Evolutionary conservation across 139 green algal genomes (phyloP).

Genomic region (Zygnema circumcarinatum): DNA sequence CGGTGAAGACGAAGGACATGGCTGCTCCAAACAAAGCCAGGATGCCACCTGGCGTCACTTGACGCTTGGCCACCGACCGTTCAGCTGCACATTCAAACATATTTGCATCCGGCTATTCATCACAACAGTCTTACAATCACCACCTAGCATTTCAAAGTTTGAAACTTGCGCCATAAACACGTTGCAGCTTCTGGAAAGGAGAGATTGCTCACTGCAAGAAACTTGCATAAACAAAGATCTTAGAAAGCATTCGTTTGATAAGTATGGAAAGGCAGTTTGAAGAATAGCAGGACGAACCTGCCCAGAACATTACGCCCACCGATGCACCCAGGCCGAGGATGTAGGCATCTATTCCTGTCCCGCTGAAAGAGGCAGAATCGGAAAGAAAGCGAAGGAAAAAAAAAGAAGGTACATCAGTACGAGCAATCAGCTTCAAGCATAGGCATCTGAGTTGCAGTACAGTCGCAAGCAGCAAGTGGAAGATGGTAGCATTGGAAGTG

Average conservation of each 20-base stretch:
- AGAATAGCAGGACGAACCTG: too few relatives aligned
- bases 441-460: too few relatives aligned
- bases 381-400: background rate
- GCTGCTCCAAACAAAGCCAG: background rate
- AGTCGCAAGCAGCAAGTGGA: too few relatives aligned
- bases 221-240: too few relatives aligned
- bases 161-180: background rate
- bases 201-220: background rate
- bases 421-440: too few relatives aligned
- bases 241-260: too few relatives aligned
- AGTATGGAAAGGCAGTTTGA: too few relatives aligned
- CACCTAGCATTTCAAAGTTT: background rate
- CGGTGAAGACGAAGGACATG: slow-evolving; percentile 19
- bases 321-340: slow-evolving; percentile 32
- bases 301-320: slow-evolving; percentile 31
- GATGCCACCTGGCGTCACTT: background rate
- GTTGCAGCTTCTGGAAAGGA: background rate
- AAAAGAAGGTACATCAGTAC: too few relatives aligned
- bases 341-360: slow-evolving; percentile 32
- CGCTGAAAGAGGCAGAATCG: background rate
- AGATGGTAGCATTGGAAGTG: too few relatives aligned
- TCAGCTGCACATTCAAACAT: background rate
- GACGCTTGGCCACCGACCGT: background rate
- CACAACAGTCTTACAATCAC: background rate
- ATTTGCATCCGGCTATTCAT: background rate